Percentiles rank a stretch among this genome's conserved stretches.
phyloP scores from a whole-genome alignment of 345 rosid genomes.

The Pistacia atlantica region DNA sequence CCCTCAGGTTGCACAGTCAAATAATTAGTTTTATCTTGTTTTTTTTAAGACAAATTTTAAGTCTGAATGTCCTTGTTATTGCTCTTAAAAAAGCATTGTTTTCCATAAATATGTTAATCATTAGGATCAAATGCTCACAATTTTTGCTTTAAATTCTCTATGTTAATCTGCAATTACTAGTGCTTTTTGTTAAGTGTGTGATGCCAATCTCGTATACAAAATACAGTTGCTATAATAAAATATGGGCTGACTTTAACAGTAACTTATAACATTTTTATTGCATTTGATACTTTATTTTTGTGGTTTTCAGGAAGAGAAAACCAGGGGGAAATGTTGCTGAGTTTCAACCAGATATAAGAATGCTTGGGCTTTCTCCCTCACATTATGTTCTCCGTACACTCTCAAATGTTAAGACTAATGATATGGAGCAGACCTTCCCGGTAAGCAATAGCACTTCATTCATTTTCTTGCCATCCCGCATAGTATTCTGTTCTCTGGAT shows the following conservation, averaged over 20 bases:
- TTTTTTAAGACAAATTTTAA: background rate
- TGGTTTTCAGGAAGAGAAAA: conserved; percentile 69
- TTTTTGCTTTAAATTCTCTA: background rate
- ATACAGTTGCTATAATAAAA: background rate
- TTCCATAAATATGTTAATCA: background rate
- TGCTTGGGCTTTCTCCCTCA: conserved; percentile 81
- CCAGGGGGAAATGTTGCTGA: conserved; percentile 50
- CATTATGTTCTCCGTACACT: conserved; percentile 73
- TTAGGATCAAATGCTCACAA: background rate
- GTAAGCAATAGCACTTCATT: conserved; percentile 34
- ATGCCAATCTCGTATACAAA: background rate
- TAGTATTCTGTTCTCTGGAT: background rate
- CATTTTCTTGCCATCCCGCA: background rate
- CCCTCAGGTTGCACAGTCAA: background rate
- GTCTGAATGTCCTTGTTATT: background rate
- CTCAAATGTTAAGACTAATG: conserved; percentile 73
- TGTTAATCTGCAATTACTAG: background rate
- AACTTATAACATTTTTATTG: background rate
- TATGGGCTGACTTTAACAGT: background rate
- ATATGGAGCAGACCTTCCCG: conserved; percentile 89
- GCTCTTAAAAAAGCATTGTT: background rate
- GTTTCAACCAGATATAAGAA: conserved; percentile 63
- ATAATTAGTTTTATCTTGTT: background rate
- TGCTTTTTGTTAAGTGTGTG: background rate
- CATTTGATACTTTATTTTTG: conserved; percentile 15